Conservation (phyloP, 225 moss, liverwort and hornwort genomes). For the Thuidium tamariscinum region DNA sequence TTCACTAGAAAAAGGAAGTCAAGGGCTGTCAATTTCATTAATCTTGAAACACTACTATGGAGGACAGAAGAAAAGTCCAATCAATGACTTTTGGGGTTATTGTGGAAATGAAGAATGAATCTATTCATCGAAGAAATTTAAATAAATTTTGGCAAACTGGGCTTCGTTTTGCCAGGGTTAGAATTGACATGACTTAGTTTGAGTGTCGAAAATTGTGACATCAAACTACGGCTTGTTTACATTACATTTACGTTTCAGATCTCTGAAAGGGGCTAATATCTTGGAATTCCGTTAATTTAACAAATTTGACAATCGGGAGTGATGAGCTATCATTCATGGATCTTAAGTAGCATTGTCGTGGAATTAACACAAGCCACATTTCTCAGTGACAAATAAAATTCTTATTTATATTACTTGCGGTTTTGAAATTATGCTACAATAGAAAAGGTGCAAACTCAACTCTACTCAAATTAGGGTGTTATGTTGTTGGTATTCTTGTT, state of each 20-base stretch:
- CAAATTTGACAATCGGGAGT: neutral
- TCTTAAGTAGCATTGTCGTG: neutral
- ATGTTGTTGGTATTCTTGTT: neutral
- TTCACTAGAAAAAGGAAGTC: too few relatives aligned
- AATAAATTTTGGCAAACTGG: neutral
- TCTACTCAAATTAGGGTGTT: neutral
- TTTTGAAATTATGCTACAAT: too few relatives aligned
- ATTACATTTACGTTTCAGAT: neutral
- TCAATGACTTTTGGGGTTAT: neutral
- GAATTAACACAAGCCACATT: neutral
- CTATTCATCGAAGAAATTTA: neutral
- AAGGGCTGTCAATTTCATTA: too few relatives aligned
- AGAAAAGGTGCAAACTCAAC: neutral
- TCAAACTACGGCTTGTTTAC: neutral
- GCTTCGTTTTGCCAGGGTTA: neutral
- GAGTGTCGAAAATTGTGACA: neutral
- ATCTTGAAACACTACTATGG: too few relatives aligned
- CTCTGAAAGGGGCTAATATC: too few relatives aligned
- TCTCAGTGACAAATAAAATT: neutral
- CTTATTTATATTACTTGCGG: neutral
- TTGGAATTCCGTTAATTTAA: neutral
- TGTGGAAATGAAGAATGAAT: neutral
- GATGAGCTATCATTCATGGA: neutral
- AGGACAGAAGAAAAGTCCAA: too few relatives aligned
- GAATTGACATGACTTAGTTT: neutral